Evolutionary conservation across 2,329 filamentous ascomycete species (phyloP), one percentile per base, ranked within the genome.

Genomic region (Myriangium duriaei): DNA sequence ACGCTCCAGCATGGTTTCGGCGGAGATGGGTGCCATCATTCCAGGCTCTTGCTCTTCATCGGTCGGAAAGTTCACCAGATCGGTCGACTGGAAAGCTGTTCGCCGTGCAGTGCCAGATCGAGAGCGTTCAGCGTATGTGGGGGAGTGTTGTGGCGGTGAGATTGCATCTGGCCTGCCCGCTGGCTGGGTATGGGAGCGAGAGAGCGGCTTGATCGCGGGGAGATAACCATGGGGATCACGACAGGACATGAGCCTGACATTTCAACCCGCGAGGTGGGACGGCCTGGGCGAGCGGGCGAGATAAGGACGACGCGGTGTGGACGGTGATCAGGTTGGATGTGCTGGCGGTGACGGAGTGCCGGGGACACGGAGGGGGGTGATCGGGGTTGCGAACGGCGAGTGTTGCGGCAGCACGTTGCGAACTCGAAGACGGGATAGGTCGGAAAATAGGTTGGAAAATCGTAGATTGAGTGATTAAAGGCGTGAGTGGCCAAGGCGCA

Each of bases 191-290:
- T 19, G 36, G 28, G 36, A 39, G 28, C 36, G 30, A 30, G 30
- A 19, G 19, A 33, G 36, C 19, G 36, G 36, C 29, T 39, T 39
- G 36, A 39, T 19, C 29, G 36, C 16, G 14, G 36, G 30, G 18
- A 30, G 32, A 30, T 29, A n/a, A 11, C 32, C 36, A 39, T 39
- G 14, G 29, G 36, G 19, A 39, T 29, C 36, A 18, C 36, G 36
- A 33, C 36, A 39, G 36, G 36, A 39, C 36, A 39, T 39, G 36
- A 39, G 36, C 36, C 36, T 39, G 36, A 39, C 36, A 39, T 39
- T 33, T 39, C 36, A 39, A 39, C 32, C 36, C 21, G 21, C 21
- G 21, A 26, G 21, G 7, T n/a, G 21, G n/a, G 21, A 26, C 7
- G 21, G n/a, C 21, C 21, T 7, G 21, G 21, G 21, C 21, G 7